phyloP scores from a whole-genome alignment of 2,329 filamentous ascomycete species.

The Verticillium zaregamsianum region DNA sequence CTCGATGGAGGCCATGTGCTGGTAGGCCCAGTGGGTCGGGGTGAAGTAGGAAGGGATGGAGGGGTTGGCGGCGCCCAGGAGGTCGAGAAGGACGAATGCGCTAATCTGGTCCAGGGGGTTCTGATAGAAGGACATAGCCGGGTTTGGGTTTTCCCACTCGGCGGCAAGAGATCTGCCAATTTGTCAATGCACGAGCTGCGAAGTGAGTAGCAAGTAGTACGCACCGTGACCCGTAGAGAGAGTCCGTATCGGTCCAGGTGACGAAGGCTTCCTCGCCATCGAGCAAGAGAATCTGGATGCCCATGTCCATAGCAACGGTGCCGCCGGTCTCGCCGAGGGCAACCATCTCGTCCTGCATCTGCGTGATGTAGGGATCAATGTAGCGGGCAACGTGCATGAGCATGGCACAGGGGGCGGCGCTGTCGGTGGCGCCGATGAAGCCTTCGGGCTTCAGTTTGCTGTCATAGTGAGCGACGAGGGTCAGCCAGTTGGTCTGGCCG shows the following conservation, averaged over 20 bases:
- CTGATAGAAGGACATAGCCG: constrained; percentile 64
- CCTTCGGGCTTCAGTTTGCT: constrained; percentile 67
- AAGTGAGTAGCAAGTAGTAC: constrained; percentile 9
- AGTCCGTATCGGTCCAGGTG: constrained; percentile 68
- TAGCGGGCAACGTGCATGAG: constrained; percentile 71
- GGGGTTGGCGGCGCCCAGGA: constrained; percentile 61
- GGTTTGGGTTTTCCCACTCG: constrained; percentile 66
- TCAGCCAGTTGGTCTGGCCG: constrained; percentile 69
- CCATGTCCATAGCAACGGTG: constrained; percentile 61
- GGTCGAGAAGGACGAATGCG: constrained; percentile 71
- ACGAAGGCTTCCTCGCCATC: constrained; percentile 82
- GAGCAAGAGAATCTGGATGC: constrained; percentile 73
- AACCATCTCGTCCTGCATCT: constrained; percentile 69
- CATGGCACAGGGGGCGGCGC: constrained; percentile 80
- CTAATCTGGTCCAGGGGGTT: constrained; percentile 69
- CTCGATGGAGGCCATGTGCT: constrained; percentile 61
- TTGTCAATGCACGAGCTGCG: background rate
- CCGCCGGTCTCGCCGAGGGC: constrained; percentile 44
- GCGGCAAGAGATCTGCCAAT: constrained; percentile 57
- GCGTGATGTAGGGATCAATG: constrained; percentile 66
- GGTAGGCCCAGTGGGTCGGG: constrained; percentile 80
- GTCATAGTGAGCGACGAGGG: constrained; percentile 82
- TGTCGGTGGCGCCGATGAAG: constrained; percentile 83
- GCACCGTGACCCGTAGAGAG: constrained; percentile 70
- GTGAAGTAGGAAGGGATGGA: constrained; percentile 68